These are phyloP conservation scores for Sugiyamaella neomexicana DNA, from an alignment of 1,139 yeast genomes.

Conservation along the genomic window DNA sequence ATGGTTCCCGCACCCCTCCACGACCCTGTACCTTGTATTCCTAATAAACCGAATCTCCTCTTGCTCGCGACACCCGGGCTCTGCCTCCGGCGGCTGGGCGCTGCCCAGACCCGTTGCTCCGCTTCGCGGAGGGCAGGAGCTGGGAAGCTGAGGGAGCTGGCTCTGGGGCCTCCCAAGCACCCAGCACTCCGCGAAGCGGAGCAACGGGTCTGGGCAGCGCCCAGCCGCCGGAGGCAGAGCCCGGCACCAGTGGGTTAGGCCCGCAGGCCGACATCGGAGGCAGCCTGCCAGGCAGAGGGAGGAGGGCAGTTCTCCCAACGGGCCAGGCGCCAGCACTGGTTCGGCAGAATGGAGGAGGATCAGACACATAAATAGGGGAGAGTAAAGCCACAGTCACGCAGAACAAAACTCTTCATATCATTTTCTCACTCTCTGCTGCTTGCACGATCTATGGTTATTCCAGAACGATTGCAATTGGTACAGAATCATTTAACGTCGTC, in stretches of 20 bases:
- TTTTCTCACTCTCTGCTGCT: background rate
- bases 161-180: background rate
- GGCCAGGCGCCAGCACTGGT: too few relatives aligned
- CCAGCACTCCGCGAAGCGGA: background rate
- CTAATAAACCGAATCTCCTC: background rate
- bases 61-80: too few relatives aligned
- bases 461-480: slow-evolving; percentile 17
- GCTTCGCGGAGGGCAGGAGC: background rate
- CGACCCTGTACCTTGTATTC: background rate
- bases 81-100: background rate
- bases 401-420: background rate
- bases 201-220: background rate
- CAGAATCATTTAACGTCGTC: slow-evolving; percentile 16
- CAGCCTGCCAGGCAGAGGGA: too few relatives aligned
- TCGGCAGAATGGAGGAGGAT: too few relatives aligned
- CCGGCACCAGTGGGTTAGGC: too few relatives aligned
- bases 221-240: too few relatives aligned
- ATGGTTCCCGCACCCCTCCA: background rate
- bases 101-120: background rate
- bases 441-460: slow-evolving; percentile 10
- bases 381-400: background rate
- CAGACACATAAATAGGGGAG: too few relatives aligned
- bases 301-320: too few relatives aligned
- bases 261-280: too few relatives aligned
- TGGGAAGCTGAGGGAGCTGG: too few relatives aligned